Evolutionary conservation across 139 green algal species (phyloP), one percentile per base, ranked within the genome.

Genomic region (Edaphochlamys debaryana): DNA sequence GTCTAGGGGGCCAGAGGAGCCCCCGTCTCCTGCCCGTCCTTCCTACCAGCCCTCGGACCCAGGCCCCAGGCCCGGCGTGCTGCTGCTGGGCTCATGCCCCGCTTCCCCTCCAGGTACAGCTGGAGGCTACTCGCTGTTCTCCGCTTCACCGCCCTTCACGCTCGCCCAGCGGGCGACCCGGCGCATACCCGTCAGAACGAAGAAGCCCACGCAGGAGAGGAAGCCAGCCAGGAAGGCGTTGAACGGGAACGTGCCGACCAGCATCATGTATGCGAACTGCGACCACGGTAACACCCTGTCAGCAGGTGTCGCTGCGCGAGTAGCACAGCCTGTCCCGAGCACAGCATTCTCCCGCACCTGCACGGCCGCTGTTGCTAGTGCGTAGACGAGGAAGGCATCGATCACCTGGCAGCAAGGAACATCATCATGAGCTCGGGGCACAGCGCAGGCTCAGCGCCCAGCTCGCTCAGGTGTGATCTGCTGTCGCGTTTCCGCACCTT

Each of bases 181-280:
- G n/a, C n/a, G n/a, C n/a, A 62, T 42, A 96, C 93, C 85, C 71
- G 93, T 97, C 0, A 97, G 87, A 20, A 95, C 91, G 67, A 95
- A 95, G 79, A 94, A 94, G n/a, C 92, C 93, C 2, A 96, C 15
- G 50, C 88, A 94, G 48, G 87, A 94, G 4, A 96, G 84, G 50
- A 97, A 88, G n/a, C 93, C 93, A 2, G 93, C 89, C 34, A 98
- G 80, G 86, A 97, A 97, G 37, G 93, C 89, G 85, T 98, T 98
- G 92, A 97, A 98, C 9, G 95, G 95, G 73, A 98, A 98, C 20
- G 89, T 92, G n/a, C 94, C 94, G 17, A 95, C 93, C 30, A 95
- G 67, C 37, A 94, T 45, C 89, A 95, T 89, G 64, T 98, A 97
- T 0, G 85, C 60, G 75, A 96, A 94, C 93, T 98, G 92, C 76